Evolutionary conservation across 331 rosid genomes (phyloP).

Genomic region (Acacia concinna): DNA sequence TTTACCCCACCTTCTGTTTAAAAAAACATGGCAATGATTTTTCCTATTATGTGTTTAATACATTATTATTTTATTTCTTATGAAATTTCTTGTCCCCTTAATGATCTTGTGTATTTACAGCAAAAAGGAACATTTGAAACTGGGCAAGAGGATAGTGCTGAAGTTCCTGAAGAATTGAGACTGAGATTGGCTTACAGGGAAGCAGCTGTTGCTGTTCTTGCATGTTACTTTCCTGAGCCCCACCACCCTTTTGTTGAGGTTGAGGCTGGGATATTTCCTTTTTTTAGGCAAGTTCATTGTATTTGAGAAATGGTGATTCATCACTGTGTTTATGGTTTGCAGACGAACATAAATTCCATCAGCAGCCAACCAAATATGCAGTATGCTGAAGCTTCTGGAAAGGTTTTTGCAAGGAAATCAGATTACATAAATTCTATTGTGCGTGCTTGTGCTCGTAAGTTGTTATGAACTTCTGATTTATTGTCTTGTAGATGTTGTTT

Average conservation of each 20-base stretch:
- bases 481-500: conserved; percentile 7
- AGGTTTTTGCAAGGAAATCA: conserved; percentile 78
- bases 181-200: conserved; percentile 94
- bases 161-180: conserved; percentile 84
- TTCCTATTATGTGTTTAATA: background rate
- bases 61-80: background rate
- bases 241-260: conserved; percentile 76
- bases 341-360: conserved; percentile 89
- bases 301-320: background rate
- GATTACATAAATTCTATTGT: conserved; percentile 81
- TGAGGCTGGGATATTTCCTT: background rate
- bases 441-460: conserved; percentile 99
- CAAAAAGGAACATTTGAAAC: conserved; percentile 99
- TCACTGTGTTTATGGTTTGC: conserved; percentile 42
- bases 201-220: conserved; percentile 95
- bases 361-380: conserved; percentile 79
- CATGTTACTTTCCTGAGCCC: conserved; percentile 88
- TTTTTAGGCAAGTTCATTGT: background rate
- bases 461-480: background rate
- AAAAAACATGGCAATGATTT: conserved; percentile 15
- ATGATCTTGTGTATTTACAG: conserved; percentile 51
- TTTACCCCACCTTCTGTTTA: background rate
- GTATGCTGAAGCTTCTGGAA: conserved; percentile 70
- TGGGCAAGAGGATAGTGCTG: conserved; percentile 91
- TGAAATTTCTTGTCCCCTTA: conserved; percentile 15